Base-by-base conservation (phyloP, 768 basidiomycete genomes). In the Kwoniella newhampshirensis region DNA sequence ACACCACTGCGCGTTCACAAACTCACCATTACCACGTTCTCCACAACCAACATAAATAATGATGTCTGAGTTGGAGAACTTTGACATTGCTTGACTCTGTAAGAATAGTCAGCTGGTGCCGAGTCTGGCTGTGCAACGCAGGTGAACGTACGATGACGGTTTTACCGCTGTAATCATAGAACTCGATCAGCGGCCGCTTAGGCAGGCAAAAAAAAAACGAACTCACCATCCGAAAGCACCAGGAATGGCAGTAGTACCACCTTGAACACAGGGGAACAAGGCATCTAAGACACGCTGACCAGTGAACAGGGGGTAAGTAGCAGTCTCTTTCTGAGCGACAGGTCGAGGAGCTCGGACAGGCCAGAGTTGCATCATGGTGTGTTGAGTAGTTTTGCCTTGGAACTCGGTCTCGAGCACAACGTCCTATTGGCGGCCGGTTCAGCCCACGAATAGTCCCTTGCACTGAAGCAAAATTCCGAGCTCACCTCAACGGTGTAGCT, bases 31-130 rank as follows among this genome's bases (percentile, higher is more conserved):
- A 71, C 94, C 94, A 66, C 96, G 90, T 78, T 99, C 96, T 60
- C 94, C 96, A 75, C 96, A 98, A 23, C 96, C 96, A 67, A 99
- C 96, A 74, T 99, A 99, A 66, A 99, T 85, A 75, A 99, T 97
- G 70, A 98, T 97, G 77, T 98, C 94, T 66, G 92, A 96, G 81
- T 99, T 99, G 25, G 96, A 99, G 79, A 85, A 99, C 77, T 99
- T 99, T 57, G 94, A 97, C 64, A 98, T 80, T 18, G 94, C 94
- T 79, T 71, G 73, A 58, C 64, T 64, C 65, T 66, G 46, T 13
- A 35, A 25, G 9, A 17, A 28, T 42, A 28, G 40, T 52, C 4
- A 45, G 45, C 26, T 32, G 2, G 23, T 23, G 25, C 42, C 13
- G 6, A n/a, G n/a, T 48, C 20, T 35, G 18, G 21, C 37, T 7